Percentiles rank a stretch among this genome's conserved stretches.
phyloP scores from a whole-genome alignment of 306 rosid genomes.

The Rosa multiflora region DNA sequence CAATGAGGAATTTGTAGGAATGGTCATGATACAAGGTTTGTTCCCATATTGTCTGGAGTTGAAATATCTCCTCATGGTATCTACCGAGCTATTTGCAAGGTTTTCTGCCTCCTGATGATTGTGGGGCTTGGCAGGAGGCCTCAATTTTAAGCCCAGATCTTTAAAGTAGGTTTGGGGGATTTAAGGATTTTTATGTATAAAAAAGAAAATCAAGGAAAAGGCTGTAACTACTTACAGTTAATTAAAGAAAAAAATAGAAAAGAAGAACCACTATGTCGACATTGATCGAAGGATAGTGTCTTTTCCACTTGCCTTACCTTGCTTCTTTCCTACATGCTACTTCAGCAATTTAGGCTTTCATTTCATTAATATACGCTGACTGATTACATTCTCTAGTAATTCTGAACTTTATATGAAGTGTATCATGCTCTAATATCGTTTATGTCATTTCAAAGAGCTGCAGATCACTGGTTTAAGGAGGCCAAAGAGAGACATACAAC shows the following conservation, averaged over 20 bases:
- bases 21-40: not conserved
- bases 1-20: not conserved
- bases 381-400: conserved; percentile 14
- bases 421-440: conserved; percentile 42
- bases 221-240: not conserved
- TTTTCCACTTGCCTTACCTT: not conserved
- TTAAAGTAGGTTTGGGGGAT: not conserved
- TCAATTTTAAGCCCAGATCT: not conserved
- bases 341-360: conserved; percentile 11
- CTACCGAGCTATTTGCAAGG: not conserved
- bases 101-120: not conserved
- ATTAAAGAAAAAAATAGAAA: not conserved
- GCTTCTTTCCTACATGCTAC: conserved; percentile 6
- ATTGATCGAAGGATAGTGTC: not conserved
- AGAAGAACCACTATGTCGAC: not conserved
- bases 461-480: conserved; percentile 94
- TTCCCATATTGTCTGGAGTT: not conserved
- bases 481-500: conserved; percentile 71
- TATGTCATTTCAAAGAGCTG: conserved; percentile 81
- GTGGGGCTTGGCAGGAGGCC: not conserved
- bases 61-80: not conserved
- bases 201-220: not conserved
- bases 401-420: not conserved
- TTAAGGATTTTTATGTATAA: not conserved
- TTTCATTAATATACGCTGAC: conserved; percentile 12